phyloP scores from a whole-genome alignment of 1,284 basidiomycete genomes.

The Fomitopsis pinicola region DNA sequence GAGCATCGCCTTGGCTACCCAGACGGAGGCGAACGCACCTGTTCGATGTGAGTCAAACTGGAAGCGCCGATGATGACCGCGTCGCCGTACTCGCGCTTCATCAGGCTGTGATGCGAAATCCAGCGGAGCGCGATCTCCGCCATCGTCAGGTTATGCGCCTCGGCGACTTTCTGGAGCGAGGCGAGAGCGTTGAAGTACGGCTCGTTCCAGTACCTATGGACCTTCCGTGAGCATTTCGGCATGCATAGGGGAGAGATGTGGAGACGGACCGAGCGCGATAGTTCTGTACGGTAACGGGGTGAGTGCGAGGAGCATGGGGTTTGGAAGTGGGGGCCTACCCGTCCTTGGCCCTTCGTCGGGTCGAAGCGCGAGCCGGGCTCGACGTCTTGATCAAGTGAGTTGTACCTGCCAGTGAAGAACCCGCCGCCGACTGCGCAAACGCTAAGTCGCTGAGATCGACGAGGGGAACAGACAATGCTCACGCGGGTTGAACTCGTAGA shows the following conservation, averaged over 20 bases:
- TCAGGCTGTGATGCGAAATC: slow-evolving; percentile 47
- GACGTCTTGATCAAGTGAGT: slow-evolving; percentile 23
- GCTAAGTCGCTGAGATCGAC: slow-evolving; percentile 19
- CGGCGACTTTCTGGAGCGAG: slow-evolving; percentile 33
- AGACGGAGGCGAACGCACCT: slow-evolving; percentile 23
- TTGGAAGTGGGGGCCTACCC: slow-evolving; percentile 14
- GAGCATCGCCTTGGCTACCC: too few species aligned
- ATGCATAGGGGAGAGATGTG: background rate
- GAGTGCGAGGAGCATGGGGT: slow-evolving; percentile 9
- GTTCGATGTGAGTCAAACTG: slow-evolving; percentile 44
- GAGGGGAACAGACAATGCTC: slow-evolving; percentile 6
- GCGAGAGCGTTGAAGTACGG: slow-evolving; percentile 44
- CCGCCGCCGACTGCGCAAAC: slow-evolving; percentile 30
- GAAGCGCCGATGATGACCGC: slow-evolving; percentile 50
- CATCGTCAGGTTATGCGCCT: slow-evolving; percentile 39
- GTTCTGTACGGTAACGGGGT: slow-evolving; percentile 17
- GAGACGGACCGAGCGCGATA: slow-evolving; percentile 20
- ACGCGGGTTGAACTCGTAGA: slow-evolving; percentile 55
- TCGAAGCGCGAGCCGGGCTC: slow-evolving; percentile 38
- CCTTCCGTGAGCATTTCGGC: background rate
- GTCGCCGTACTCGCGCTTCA: slow-evolving; percentile 45
- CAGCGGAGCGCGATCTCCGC: slow-evolving; percentile 50
- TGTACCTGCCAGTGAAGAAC: slow-evolving; percentile 34
- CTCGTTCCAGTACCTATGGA: slow-evolving; percentile 41
- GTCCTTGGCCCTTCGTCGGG: slow-evolving; percentile 26